Percentiles rank a stretch among this genome's conserved stretches.
These are phyloP conservation scores for Cicer yamashitae DNA, from an alignment of 306 rosid species.

Conservation along the genomic window DNA sequence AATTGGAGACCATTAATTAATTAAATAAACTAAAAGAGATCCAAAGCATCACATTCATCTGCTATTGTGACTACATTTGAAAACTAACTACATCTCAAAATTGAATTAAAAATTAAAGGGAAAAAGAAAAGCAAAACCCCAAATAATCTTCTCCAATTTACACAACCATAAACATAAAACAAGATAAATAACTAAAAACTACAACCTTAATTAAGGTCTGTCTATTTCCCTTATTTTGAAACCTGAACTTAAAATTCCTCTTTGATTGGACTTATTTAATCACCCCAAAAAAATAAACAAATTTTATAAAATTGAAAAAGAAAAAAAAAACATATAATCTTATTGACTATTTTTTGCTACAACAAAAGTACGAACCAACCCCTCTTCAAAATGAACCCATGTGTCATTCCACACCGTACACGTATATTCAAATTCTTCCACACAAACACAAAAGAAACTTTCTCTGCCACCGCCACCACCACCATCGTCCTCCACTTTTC, in stretches of 20 bases:
- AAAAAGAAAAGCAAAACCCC: slow-evolving; percentile 24
- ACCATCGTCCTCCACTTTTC: background rate
- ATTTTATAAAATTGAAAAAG: slow-evolving; percentile 54
- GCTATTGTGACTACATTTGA: background rate
- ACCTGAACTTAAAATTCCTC: slow-evolving; percentile 36
- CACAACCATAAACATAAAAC: slow-evolving; percentile 49
- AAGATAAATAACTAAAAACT: slow-evolving; percentile 19
- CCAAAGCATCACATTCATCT: too few species aligned
- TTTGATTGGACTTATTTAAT: slow-evolving; percentile 56
- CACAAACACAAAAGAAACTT: background rate
- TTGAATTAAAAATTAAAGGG: background rate
- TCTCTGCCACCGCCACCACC: slow-evolving; percentile 39
- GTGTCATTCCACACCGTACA: slow-evolving; percentile 44
- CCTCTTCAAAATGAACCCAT: slow-evolving; percentile 28
- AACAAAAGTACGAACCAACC: slow-evolving; percentile 40
- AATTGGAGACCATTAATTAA: too few species aligned
- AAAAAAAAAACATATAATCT: slow-evolving; percentile 20
- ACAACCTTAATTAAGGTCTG: slow-evolving; percentile 50
- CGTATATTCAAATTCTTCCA: slow-evolving; percentile 38
- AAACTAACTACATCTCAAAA: slow-evolving; percentile 31
- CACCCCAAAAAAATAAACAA: slow-evolving; percentile 59
- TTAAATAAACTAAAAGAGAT: too few species aligned
- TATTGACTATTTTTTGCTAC: slow-evolving; percentile 50
- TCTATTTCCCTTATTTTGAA: slow-evolving; percentile 44
- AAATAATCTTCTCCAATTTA: slow-evolving; percentile 55